Evolutionary conservation across 257 asterid species (phyloP).

Genomic region (Gentiana dahurica): DNA sequence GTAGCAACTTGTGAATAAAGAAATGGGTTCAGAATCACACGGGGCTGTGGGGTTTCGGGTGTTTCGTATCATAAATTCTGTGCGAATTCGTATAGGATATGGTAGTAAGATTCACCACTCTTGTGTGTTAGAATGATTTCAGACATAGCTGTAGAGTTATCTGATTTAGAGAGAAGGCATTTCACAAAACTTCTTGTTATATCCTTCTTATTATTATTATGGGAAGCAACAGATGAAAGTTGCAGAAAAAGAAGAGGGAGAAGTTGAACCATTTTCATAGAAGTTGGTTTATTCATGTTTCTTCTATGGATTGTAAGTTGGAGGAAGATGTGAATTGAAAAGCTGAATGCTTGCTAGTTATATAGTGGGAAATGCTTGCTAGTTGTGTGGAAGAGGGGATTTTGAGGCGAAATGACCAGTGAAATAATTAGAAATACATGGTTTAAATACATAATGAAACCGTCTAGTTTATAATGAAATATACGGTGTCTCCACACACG

Average conservation of each 20-base stretch:
- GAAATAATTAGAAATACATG: no score
- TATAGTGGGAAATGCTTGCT: no score
- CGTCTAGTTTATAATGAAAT: no score
- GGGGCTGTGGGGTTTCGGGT: constrained; percentile 5
- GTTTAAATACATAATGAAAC: no score
- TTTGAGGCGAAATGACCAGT: no score
- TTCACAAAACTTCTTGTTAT: not conserved
- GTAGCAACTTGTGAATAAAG: constrained; percentile 4
- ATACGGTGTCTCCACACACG: no score
- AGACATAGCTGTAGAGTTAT: not conserved
- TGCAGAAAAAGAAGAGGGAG: not conserved
- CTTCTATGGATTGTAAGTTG: no score
- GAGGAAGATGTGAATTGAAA: no score
- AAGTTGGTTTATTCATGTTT: not conserved
- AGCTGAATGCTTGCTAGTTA: no score
- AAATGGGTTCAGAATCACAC: constrained; percentile 8
- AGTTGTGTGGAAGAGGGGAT: no score
- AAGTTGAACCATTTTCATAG: not conserved
- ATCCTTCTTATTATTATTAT: not conserved
- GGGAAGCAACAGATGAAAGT: not conserved
- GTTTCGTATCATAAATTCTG: constrained; percentile 6
- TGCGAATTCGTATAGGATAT: not conserved
- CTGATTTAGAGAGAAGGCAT: constrained; percentile 5
- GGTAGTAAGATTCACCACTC: constrained; percentile 8
- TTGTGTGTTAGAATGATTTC: constrained; percentile 6